A percentile compares a stretch with the other conserved stretches of the same genome.
These are phyloP conservation scores for Climacium dendroides DNA, from an alignment of 225 moss, liverwort and hornwort genomes.

Conservation along the genomic window DNA sequence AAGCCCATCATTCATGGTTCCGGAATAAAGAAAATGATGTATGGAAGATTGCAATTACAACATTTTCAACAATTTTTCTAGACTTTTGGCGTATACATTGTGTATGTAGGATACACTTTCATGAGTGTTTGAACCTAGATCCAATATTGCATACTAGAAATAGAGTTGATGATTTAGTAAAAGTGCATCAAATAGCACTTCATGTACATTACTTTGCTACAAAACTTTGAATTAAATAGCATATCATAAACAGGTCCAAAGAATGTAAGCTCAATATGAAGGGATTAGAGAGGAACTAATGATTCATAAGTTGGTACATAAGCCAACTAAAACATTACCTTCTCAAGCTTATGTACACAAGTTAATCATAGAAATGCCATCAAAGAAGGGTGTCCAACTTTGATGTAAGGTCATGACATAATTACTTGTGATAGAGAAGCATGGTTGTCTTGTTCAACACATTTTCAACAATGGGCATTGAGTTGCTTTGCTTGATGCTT, in stretches of 20 bases:
- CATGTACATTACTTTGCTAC: neutral
- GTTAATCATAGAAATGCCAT: rapidly evolving
- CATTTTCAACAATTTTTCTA: too few species aligned
- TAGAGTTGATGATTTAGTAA: neutral
- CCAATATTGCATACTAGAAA: neutral
- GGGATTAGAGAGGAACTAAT: rapidly evolving
- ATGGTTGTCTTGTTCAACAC: neutral
- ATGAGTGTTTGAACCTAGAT: too few species aligned
- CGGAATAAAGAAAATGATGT: neutral
- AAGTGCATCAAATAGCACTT: too few species aligned
- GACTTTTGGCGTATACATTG: too few species aligned
- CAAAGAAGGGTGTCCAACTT: rapidly evolving
- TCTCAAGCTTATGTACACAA: neutral
- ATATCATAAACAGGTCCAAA: neutral
- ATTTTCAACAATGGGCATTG: neutral
- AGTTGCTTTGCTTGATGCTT: neutral
- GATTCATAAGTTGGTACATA: too few species aligned
- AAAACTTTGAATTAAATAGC: neutral
- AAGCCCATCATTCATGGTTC: neutral
- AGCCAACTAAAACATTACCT: neutral
- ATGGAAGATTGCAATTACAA: too few species aligned
- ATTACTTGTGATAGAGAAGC: rapidly evolving
- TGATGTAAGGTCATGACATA: neutral
- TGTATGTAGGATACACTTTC: too few species aligned
- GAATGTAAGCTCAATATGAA: neutral